Evolutionary conservation across 164 flowering plant genomes (phyloP).

Genomic region (Macadamia tetraphylla): DNA sequence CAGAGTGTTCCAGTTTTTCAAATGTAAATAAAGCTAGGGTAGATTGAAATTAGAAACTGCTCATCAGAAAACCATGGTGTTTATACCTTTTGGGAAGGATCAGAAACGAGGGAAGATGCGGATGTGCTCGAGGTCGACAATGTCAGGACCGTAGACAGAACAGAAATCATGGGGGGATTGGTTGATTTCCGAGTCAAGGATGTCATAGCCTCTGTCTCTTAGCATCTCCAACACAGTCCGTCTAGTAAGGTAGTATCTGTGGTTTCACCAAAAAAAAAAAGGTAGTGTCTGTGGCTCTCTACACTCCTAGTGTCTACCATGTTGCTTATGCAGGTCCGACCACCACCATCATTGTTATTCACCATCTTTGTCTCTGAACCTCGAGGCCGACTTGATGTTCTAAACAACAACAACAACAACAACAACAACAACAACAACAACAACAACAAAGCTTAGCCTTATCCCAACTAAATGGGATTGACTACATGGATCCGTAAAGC

Average conservation of each 20-base stretch:
- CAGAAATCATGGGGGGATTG: constrained; percentile 58
- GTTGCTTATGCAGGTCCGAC: constrained; percentile 36
- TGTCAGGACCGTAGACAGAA: constrained; percentile 27
- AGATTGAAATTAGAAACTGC: background rate
- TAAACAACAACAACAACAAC: no score
- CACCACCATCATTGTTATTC: constrained; percentile 7
- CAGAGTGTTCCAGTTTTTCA: no score
- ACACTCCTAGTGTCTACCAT: constrained; percentile 51
- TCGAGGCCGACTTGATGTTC: no score
- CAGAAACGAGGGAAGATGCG: constrained; percentile 8
- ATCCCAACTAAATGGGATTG: no score
- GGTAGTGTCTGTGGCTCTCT: constrained; percentile 44
- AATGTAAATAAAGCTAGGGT: no score
- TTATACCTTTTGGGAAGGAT: constrained; percentile 2
- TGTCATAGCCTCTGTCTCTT: constrained; percentile 62
- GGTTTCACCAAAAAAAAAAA: no score
- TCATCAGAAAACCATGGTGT: background rate
- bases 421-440: no score
- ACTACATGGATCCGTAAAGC: no score
- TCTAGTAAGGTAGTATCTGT: constrained; percentile 54
- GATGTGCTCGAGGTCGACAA: constrained; percentile 50
- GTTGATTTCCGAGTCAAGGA: constrained; percentile 49
- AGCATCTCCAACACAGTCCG: constrained; percentile 80
- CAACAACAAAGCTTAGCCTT: no score
- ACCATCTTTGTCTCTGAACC: background rate